Evolutionary conservation across 345 rosid genomes (phyloP), one percentile per base, ranked within the genome.

Genomic region (Boechera retrofracta): DNA sequence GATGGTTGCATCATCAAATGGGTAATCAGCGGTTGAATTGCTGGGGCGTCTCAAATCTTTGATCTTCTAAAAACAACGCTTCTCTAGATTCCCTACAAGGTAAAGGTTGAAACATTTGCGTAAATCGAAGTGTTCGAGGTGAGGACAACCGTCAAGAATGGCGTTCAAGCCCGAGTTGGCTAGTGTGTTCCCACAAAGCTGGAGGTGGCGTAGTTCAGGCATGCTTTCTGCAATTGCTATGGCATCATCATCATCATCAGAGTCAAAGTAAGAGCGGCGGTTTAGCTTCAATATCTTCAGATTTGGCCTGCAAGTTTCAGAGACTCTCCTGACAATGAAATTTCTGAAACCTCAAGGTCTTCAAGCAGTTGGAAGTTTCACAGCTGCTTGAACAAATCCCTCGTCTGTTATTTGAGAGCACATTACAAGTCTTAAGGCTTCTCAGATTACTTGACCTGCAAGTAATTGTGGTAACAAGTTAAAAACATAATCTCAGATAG

Each of bases 151-250:
- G 9, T n/a, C 52, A 48, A 48, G 52, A 48, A 48, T 48, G 52
- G 52, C 24, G 24, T 48, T 18, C 21, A 48, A 48, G 52, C 52
- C 52, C 21, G 52, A 6, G 21, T 21, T 51, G 10, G 28, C 4
- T 51, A 51, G 29, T 21, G 4, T 8, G 28, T 51, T 51, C 5
- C 12, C 28, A 21, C 5, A 51, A 51, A 21, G 55, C 55, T 51
- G 29, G 55, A 51, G 29, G 10, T 21, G 28, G 28, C 12, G 55
- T 51, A 51, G 55, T 9, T 3, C 5, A 1, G 55, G 55, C 55
- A 51, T 51, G 55, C 55, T 51, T 51, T 51, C 55, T 51, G 55
- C 55, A 51, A 51, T 8, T 51, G 52, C 24, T 39, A 39, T 39
- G 44, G 44, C 44, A 2, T 39, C 4, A 10, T 7, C 2, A 36